Percentiles rank a stretch among this genome's conserved stretches.
Conservation (phyloP, 2,329 filamentous ascomycete species). For the Fusarium domesticum region DNA sequence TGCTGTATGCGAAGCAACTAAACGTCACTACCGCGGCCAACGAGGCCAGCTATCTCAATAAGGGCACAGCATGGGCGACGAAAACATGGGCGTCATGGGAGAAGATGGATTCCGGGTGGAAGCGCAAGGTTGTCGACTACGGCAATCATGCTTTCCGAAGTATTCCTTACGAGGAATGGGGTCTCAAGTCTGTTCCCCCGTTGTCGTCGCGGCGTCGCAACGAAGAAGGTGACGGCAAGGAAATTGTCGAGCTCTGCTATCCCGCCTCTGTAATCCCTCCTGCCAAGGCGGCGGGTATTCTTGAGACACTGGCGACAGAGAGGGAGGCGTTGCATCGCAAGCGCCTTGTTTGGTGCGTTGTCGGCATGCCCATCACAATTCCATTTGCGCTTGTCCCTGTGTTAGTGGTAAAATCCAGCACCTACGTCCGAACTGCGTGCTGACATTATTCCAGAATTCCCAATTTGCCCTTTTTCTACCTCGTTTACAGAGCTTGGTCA, state of each 20-base stretch:
- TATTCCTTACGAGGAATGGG: constrained; percentile 97
- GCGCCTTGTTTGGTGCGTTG: constrained; percentile 75
- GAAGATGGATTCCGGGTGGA: constrained; percentile 79
- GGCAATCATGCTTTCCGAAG: constrained; percentile 82
- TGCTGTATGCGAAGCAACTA: constrained; percentile 86
- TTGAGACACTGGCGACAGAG: constrained; percentile 73
- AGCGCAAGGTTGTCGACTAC: constrained; percentile 79
- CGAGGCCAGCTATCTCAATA: constrained; percentile 59
- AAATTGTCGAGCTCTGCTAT: constrained; percentile 72
- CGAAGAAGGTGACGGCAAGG: constrained; percentile 60
- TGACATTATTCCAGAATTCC: constrained; percentile 59
- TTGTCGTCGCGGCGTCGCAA: constrained; percentile 64
- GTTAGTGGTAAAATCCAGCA: constrained; percentile 52
- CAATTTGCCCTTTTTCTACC: constrained; percentile 96
- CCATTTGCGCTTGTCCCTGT: constrained; percentile 83
- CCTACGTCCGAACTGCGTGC: not conserved
- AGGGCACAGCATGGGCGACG: constrained; percentile 66
- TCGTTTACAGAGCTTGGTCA: constrained; percentile 86
- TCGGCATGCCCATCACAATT: constrained; percentile 77
- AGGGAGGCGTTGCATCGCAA: constrained; percentile 73
- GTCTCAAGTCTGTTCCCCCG: constrained; percentile 88
- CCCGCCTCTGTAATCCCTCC: constrained; percentile 67
- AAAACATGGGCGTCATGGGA: constrained; percentile 86
- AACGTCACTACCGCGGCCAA: constrained; percentile 51
- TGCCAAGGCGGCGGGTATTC: constrained; percentile 60